Conservation (phyloP, 371 early-diverging fungal species). For the Dinochytrium kinnereticum region DNA sequence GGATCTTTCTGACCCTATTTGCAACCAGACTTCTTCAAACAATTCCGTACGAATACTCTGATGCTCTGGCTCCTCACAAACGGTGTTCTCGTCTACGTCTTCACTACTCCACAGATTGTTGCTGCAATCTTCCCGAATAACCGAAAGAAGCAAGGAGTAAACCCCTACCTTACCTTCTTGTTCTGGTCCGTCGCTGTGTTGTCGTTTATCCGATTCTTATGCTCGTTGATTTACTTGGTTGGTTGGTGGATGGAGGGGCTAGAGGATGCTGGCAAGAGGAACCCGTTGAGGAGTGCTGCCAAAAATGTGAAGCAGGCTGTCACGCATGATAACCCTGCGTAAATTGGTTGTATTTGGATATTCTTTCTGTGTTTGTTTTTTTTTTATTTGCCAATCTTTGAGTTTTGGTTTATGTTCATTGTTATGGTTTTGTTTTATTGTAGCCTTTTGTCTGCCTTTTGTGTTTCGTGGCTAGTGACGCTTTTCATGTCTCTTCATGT, state of each 20-base stretch:
- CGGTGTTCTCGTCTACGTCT: constrained; percentile 67
- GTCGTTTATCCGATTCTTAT: constrained; percentile 73
- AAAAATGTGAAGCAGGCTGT: constrained; percentile 4
- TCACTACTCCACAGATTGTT: constrained; percentile 39
- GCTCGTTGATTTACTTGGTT: constrained; percentile 67
- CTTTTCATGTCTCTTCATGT: too few relatives aligned
- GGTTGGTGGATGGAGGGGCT: constrained; percentile 28
- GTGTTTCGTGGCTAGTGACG: too few relatives aligned
- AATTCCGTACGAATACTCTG: constrained; percentile 83
- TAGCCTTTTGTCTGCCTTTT: too few relatives aligned
- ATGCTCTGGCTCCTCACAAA: constrained; percentile 85
- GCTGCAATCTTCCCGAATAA: constrained; percentile 14
- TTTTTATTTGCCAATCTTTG: background rate
- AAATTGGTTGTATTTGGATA: background rate
- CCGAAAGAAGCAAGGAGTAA: constrained; percentile 20
- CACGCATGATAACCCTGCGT: constrained; percentile 10
- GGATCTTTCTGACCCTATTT: background rate
- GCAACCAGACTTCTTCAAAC: constrained; percentile 68
- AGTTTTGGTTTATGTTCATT: background rate
- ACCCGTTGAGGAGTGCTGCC: constrained; percentile 11
- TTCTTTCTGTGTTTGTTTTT: background rate
- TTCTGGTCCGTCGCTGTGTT: constrained; percentile 67
- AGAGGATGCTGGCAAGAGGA: constrained; percentile 27
- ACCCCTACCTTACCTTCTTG: constrained; percentile 50
- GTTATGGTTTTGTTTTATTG: background rate